Conservation (phyloP, 2,329 filamentous ascomycete genomes). For the Chaetomium globosum region DNA sequence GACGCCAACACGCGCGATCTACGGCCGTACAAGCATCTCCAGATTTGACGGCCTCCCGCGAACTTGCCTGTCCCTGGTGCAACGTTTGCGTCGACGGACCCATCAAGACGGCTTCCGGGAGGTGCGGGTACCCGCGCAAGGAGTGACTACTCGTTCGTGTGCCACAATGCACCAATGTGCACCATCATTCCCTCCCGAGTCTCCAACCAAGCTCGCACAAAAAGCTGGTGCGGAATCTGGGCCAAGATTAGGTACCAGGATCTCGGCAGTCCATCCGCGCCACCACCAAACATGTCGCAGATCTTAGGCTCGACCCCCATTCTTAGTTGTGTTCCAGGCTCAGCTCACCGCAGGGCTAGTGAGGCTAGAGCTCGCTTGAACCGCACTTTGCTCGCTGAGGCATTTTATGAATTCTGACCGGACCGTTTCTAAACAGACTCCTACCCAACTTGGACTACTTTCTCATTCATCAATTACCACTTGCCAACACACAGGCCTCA, state of each 20-base stretch:
- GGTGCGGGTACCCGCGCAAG: slow-evolving; percentile 19
- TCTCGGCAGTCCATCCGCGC: slow-evolving; percentile 31
- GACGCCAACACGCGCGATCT: slow-evolving; percentile 23
- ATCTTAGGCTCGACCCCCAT: slow-evolving; percentile 9
- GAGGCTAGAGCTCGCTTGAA: not conserved
- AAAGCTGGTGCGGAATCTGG: slow-evolving; percentile 25
- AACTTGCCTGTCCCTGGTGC: slow-evolving; percentile 17
- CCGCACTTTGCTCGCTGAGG: not conserved
- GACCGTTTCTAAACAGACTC: not conserved
- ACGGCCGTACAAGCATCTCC: slow-evolving; percentile 32
- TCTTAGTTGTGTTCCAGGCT: not conserved
- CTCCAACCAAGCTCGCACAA: slow-evolving; percentile 23
- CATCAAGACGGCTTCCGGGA: slow-evolving; percentile 32
- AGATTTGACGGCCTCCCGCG: slow-evolving; percentile 30
- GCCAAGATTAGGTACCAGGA: slow-evolving; percentile 15
- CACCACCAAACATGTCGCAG: slow-evolving; percentile 23
- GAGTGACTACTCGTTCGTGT: not conserved
- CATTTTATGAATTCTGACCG: not conserved
- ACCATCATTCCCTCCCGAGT: slow-evolving; percentile 20
- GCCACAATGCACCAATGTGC: slow-evolving; percentile 8
- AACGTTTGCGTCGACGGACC: slow-evolving; percentile 22
- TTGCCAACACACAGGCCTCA: too few species aligned
- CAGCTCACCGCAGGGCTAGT: not conserved
- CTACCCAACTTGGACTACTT: too few species aligned
- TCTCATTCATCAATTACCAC: too few species aligned